A percentile compares a stretch with the other conserved stretches of the same genome.
phyloP scores from a whole-genome alignment of 768 basidiomycete genomes.

The Gloeophyllum trabeum region DNA sequence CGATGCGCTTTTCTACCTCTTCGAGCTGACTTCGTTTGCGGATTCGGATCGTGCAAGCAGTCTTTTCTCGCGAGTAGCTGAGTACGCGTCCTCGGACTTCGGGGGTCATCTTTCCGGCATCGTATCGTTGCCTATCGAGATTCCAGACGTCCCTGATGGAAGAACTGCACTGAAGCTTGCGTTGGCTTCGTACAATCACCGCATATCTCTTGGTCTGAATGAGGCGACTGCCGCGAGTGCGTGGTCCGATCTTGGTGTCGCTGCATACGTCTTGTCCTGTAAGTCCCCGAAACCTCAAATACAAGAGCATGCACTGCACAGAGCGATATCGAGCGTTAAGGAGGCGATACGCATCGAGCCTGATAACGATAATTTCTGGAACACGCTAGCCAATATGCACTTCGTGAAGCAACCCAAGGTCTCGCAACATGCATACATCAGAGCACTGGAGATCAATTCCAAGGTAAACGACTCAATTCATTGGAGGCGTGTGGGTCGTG shows the following conservation, averaged over 20 bases:
- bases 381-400: slow-evolving; percentile 64
- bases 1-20: slow-evolving; percentile 65
- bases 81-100: slow-evolving; percentile 27
- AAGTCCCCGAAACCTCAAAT: slow-evolving; percentile 19
- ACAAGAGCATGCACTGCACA: slow-evolving; percentile 22
- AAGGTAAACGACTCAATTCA: slow-evolving; percentile 46
- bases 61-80: slow-evolving; percentile 21
- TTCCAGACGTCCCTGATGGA: no score
- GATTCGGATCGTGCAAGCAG: slow-evolving; percentile 28
- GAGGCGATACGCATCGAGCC: slow-evolving; percentile 68
- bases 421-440: slow-evolving; percentile 89
- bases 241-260: slow-evolving; percentile 64
- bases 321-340: slow-evolving; percentile 44
- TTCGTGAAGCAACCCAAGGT: slow-evolving; percentile 56
- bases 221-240: slow-evolving; percentile 45
- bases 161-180: slow-evolving; percentile 38
- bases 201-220: slow-evolving; percentile 42
- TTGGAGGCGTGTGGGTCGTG: slow-evolving; percentile 1
- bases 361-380: slow-evolving; percentile 69
- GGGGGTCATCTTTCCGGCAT: slow-evolving; percentile 30
- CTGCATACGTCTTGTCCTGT: slow-evolving; percentile 38
- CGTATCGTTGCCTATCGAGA: slow-evolving; percentile 21
- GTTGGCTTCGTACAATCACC: slow-evolving; percentile 48
- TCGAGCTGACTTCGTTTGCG: slow-evolving; percentile 35
- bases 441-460: slow-evolving; percentile 72